Conservation (phyloP, 208 protist genomes). For the Leptomonas seymouri region DNA sequence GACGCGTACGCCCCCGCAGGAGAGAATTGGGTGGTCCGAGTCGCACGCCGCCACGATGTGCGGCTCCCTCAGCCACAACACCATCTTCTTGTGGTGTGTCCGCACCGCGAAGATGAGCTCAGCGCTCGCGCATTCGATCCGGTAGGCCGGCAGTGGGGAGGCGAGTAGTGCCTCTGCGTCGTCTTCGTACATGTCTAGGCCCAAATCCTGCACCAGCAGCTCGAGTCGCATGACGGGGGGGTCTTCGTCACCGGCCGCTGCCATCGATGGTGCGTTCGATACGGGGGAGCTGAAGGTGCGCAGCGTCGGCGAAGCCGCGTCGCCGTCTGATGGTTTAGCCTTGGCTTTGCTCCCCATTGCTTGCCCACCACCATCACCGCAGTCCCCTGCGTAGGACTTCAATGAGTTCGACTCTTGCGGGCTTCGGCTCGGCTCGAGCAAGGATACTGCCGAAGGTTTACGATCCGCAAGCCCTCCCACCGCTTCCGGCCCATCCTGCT, state of each 20-base stretch:
- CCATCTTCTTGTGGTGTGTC: constrained; percentile 43
- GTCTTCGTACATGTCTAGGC: constrained; percentile 76
- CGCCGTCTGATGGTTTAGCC: neutral
- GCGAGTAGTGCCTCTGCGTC: constrained; percentile 40
- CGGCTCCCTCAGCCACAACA: constrained; percentile 54
- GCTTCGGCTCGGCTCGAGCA: neutral
- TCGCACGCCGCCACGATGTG: constrained; percentile 54
- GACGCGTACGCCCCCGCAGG: constrained; percentile 38
- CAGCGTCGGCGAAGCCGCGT: neutral
- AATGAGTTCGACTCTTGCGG: constrained; percentile 10
- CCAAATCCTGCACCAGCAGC: constrained; percentile 58
- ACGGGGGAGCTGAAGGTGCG: neutral
- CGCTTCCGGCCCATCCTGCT: neutral
- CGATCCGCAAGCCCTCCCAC: neutral
- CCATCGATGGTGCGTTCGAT: neutral
- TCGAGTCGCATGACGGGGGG: constrained; percentile 60
- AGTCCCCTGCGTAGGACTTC: neutral
- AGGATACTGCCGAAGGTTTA: neutral
- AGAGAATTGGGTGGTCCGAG: constrained; percentile 50
- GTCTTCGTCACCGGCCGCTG: constrained; percentile 26
- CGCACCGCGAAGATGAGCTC: constrained; percentile 66
- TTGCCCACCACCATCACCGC: neutral
- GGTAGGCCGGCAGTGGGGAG: constrained; percentile 48
- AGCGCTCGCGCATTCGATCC: constrained; percentile 50
- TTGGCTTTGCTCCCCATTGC: too few relatives aligned